Percentiles rank a stretch among this genome's conserved stretches.
Conservation (phyloP, 768 basidiomycete genomes). For the Boletus speciosus region DNA sequence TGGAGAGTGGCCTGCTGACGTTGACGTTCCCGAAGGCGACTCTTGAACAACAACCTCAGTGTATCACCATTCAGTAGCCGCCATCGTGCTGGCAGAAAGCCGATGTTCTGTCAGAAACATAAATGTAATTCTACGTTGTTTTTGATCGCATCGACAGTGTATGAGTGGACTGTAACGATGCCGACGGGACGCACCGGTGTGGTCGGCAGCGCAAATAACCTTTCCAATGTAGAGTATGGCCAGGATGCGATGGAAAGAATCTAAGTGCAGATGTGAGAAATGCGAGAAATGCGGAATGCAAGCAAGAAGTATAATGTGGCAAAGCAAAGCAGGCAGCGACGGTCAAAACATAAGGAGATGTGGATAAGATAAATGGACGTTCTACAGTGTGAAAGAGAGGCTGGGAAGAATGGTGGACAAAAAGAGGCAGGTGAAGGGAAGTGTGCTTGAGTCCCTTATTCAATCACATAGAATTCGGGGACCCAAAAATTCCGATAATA, state of each 20-base stretch:
- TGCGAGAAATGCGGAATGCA: background rate
- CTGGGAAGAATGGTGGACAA: background rate
- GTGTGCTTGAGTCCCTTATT: slow-evolving; percentile 5
- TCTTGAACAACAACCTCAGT: slow-evolving; percentile 38
- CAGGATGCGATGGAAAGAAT: background rate
- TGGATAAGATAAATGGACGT: background rate
- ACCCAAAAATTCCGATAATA: slow-evolving; percentile 29
- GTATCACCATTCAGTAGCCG: slow-evolving; percentile 24
- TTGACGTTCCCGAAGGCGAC: slow-evolving; percentile 44
- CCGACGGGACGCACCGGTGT: background rate
- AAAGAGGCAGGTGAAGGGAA: no score
- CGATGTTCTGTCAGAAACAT: no score
- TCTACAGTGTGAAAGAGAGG: background rate
- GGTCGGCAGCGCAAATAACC: no score
- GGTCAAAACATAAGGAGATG: background rate
- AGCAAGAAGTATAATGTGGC: background rate
- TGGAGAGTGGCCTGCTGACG: slow-evolving; percentile 44
- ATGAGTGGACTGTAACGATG: background rate
- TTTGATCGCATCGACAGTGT: background rate
- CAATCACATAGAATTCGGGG: slow-evolving; percentile 28
- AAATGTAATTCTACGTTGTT: no score
- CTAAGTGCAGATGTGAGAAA: background rate
- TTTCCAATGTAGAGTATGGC: background rate
- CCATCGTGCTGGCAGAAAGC: background rate
- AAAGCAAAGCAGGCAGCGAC: background rate